Evolutionary conservation across 2,329 filamentous ascomycete genomes (phyloP), one percentile per base, ranked within the genome.

Genomic region (Colletotrichum gloeosporioides): DNA sequence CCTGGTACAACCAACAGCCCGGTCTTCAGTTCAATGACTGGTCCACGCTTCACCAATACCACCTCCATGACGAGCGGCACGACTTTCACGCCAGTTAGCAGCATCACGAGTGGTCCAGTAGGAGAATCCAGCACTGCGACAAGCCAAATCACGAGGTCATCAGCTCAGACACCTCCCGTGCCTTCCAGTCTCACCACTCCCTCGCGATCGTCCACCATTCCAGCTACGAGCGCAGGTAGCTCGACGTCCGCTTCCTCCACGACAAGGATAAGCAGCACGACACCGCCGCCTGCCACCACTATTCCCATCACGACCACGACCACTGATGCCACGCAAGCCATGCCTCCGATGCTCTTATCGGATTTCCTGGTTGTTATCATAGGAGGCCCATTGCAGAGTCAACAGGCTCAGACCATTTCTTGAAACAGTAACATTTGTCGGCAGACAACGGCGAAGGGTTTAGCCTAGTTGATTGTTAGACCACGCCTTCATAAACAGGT

Each of bases 181-280:
- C 44, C 0, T 0, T 13, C 44, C 10, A 13, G 44, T 25, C n/a
- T 4, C 6, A 25, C 6, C 10, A 22, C 10, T 13, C 0, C n/a
- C 10, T 53, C n/a, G 0, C n/a, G 0, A 53, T 13, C 44, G 0
- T 3, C 44, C n/a, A 13, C n/a, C 44, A 22, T 53, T 0, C n/a
- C n/a, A 25, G 10, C 1, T 22, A 53, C 44, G 12, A 53, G 44
- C 16, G 16, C 39, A 0, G 39, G 39, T 6, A 49, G 39, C 18
- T 49, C 9, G 39, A 49, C 5, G 16, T 7, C 39, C 39, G 18
- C 39, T 49, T 49, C 44, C 44, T 53, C 44, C 44, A 53, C 44
- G 44, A 22, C 44, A 22, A 53, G 44, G n/a, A 53, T 25, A 13
- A 53, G 44, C 44, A 53, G 44, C 44, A 53, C 44, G 3, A 22